Conservation (phyloP, 1,139 yeast species). For the Groenewaldozyma auringiensis region DNA sequence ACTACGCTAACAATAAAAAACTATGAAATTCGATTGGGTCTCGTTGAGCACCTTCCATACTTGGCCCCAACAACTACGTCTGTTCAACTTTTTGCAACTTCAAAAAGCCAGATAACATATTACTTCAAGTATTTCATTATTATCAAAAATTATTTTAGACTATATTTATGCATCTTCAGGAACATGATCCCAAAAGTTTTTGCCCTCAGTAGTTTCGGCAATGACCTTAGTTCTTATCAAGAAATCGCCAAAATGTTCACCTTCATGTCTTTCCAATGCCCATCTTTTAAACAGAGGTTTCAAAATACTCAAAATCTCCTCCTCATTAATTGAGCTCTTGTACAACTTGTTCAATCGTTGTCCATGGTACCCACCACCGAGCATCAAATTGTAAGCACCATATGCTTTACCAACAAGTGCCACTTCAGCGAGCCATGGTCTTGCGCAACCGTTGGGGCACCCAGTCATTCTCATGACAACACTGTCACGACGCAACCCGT, state of each 20-base stretch:
- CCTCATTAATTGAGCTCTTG: slow-evolving; percentile 84
- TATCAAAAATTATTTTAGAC: too few relatives aligned
- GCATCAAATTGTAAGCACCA: slow-evolving; percentile 87
- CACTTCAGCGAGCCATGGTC: slow-evolving; percentile 97
- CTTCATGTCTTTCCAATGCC: slow-evolving; percentile 84
- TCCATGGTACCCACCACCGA: slow-evolving; percentile 97
- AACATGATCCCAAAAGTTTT: slow-evolving; percentile 88
- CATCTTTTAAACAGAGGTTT: slow-evolving; percentile 87
- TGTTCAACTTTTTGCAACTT: too few relatives aligned
- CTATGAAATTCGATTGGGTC: too few relatives aligned
- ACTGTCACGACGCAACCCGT: slow-evolving; percentile 90
- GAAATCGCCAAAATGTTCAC: slow-evolving; percentile 95
- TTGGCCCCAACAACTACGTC: too few relatives aligned
- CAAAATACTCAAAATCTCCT: slow-evolving; percentile 69
- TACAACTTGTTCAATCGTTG: slow-evolving; percentile 86
- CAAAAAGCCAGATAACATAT: too few relatives aligned
- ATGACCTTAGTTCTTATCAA: slow-evolving; percentile 78
- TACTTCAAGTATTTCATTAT: too few relatives aligned
- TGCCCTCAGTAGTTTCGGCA: slow-evolving; percentile 84
- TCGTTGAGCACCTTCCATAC: too few relatives aligned
- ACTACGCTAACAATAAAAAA: too few relatives aligned
- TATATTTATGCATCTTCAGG: slow-evolving; percentile 49
- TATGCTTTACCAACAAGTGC: slow-evolving; percentile 94
- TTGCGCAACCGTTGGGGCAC: slow-evolving; percentile 97
- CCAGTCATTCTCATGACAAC: slow-evolving; percentile 99